A percentile compares a stretch with the other conserved stretches of the same genome.
Conservation (phyloP, 495 filamentous ascomycete species). For the Durotheca rogersii region DNA sequence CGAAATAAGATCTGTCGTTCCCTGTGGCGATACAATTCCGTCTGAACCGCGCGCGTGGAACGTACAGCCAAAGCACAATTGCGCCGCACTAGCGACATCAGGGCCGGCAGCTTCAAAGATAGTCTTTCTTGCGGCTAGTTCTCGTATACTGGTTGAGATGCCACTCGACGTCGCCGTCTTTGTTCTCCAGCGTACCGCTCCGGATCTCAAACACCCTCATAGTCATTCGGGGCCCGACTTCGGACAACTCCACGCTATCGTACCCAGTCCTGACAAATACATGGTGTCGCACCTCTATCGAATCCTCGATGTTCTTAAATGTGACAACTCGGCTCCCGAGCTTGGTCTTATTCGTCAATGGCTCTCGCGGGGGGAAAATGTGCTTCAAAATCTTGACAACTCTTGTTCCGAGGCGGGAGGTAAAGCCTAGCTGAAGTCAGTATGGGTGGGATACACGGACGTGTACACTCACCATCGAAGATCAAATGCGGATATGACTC, state of each 20-base stretch:
- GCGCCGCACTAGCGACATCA: neutral
- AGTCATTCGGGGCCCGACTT: constrained; percentile 94
- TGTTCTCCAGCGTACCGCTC: constrained; percentile 90
- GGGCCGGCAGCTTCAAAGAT: constrained; percentile 58
- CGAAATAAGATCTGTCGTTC: constrained; percentile 14
- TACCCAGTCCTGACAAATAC: constrained; percentile 55
- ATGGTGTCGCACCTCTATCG: constrained; percentile 67
- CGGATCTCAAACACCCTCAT: constrained; percentile 95
- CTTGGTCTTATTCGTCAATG: constrained; percentile 60
- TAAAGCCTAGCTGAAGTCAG: constrained; percentile 58
- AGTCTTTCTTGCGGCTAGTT: constrained; percentile 89
- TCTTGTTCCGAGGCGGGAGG: constrained; percentile 73
- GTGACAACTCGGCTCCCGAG: constrained; percentile 87
- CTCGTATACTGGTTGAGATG: constrained; percentile 91
- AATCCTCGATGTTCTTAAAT: constrained; percentile 94
- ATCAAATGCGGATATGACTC: constrained; percentile 94
- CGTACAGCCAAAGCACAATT: no score
- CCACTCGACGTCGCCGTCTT: constrained; percentile 97
- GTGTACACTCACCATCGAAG: constrained; percentile 63
- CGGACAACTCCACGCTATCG: constrained; percentile 85
- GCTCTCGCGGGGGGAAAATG: constrained; percentile 87
- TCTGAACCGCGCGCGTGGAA: constrained; percentile 2
- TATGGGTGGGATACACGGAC: neutral
- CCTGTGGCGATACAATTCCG: constrained; percentile 15
- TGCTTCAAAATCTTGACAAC: constrained; percentile 92